Evolutionary conservation across 306 rosid species (phyloP), one percentile per base, ranked within the genome.

Genomic region (Purshia tridentata): DNA sequence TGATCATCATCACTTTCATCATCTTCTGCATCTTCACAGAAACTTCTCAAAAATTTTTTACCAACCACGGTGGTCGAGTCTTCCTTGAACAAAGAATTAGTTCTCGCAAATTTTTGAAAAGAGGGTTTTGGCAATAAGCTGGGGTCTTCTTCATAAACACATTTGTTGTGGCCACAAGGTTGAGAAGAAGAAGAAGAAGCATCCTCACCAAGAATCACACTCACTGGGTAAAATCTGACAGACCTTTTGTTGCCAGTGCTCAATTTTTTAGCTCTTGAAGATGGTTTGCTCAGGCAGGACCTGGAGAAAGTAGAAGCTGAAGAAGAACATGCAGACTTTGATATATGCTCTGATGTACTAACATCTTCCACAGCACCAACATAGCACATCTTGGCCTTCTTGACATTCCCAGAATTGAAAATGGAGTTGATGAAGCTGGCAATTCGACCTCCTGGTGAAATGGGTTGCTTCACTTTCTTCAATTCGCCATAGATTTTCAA

Each of bases 401-500:
- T 90, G 39, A 82, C 89, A 16, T 80, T 90, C 41, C 87, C 83
- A 0, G 90, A 86, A 70, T 75, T 86, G 92, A 90, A 90, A 69
- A 90, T 80, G 3, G 92, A 86, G 76, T 85, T 84, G 44, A 90
- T 72, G 46, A 90, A 90, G 72, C 53, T 78, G 6, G 88, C 84
- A 19, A 89, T 85, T 52, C 87, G 76, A 14, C 90, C 80, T 16
- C 92, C 86, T 0, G 92, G 92, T 5, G 96, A 89, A 72, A 85
- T 85, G 47, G 96, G 97, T n/a, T 90, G 96, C 89, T 86, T 90
- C 69, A 82, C 84, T 81, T 80, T 90, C 82, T 88, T 86, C 69
- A 88, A 48, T 20, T 84, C 93, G 8, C 82, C 82, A 46, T 86
- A 88, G 56, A 88, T 72, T 76, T 88, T 86, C 86, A 82, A 51